Evolutionary conservation across 2,329 filamentous ascomycete species (phyloP).

Genomic region (Fusarium piperis): DNA sequence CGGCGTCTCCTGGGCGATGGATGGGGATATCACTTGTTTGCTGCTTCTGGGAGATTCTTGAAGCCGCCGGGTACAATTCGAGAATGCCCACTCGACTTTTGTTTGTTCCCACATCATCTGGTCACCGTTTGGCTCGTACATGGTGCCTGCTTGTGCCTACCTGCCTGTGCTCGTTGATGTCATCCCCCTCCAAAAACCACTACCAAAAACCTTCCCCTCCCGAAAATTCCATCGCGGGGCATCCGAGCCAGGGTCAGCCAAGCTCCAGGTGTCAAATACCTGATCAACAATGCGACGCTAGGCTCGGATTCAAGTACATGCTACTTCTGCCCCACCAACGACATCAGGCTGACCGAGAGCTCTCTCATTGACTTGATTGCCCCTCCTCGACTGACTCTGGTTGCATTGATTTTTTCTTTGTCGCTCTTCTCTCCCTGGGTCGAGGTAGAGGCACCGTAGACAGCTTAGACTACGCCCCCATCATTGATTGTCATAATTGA

Average conservation of each 20-base stretch:
- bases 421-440: conserved; percentile 36
- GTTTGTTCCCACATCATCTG: conserved; percentile 25
- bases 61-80: not conserved
- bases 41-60: conserved; percentile 20
- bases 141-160: not conserved
- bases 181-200: conserved; percentile 32
- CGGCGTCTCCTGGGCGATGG: conserved; percentile 25
- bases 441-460: conserved; percentile 9
- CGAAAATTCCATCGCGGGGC: conserved; percentile 48
- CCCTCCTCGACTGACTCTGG: conserved; percentile 30
- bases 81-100: not conserved
- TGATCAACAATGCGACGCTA: accelerated
- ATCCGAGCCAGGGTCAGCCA: conserved; percentile 24
- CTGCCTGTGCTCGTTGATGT: conserved; percentile 42
- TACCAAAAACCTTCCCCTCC: conserved; percentile 35
- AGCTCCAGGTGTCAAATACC: conserved; percentile 35
- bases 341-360: conserved; percentile 26
- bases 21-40: conserved; percentile 21
- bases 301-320: not conserved
- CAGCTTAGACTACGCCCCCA: conserved; percentile 23
- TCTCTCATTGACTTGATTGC: conserved; percentile 25
- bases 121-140: conserved; percentile 8
- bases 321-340: conserved; percentile 38
- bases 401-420: conserved; percentile 17
- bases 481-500: conserved; percentile 27